Conservation (phyloP, 805 yeast genomes). For the Maudiozyma saulgeensis region DNA sequence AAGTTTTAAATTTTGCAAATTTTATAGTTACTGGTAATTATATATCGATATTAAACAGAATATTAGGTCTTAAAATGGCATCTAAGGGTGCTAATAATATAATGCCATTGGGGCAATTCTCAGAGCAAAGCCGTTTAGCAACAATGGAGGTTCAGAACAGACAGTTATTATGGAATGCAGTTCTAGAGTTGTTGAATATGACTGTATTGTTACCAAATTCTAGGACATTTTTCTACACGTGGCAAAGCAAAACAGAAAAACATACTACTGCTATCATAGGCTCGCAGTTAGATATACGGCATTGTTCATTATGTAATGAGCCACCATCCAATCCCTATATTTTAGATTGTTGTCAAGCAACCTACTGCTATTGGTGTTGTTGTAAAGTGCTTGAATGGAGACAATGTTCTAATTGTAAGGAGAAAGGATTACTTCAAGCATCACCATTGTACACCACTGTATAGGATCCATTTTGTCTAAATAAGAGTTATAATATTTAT, state of each 20-base stretch:
- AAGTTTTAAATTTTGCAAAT: background rate
- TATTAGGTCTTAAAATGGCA: slow-evolving; percentile 4
- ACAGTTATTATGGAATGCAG: slow-evolving; percentile 25
- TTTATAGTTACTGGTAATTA: background rate
- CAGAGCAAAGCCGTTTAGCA: slow-evolving; percentile 11
- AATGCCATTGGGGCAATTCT: background rate
- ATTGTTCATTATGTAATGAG: slow-evolving; percentile 13
- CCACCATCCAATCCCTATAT: slow-evolving; percentile 16
- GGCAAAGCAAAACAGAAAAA: background rate
- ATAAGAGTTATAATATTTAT: background rate
- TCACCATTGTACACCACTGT: slow-evolving; percentile 1
- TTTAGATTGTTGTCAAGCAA: slow-evolving; percentile 13
- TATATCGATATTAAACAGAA: slow-evolving; percentile 10
- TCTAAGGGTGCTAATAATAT: background rate
- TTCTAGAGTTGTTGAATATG: slow-evolving; percentile 19
- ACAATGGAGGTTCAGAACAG: slow-evolving; percentile 21
- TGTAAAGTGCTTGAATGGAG: slow-evolving; percentile 11
- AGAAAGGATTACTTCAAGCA: slow-evolving; percentile 1
- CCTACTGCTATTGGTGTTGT: slow-evolving; percentile 18
- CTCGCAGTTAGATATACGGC: background rate
- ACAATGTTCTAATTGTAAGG: slow-evolving; percentile 9
- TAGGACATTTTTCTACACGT: background rate
- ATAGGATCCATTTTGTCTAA: background rate
- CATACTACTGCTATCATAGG: background rate
- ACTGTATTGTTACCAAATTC: slow-evolving; percentile 10